Percentiles rank a stretch among this genome's conserved stretches.
Conservation (phyloP, 1,284 basidiomycete genomes). For the Pseudomicrostroma phylloplanum region DNA sequence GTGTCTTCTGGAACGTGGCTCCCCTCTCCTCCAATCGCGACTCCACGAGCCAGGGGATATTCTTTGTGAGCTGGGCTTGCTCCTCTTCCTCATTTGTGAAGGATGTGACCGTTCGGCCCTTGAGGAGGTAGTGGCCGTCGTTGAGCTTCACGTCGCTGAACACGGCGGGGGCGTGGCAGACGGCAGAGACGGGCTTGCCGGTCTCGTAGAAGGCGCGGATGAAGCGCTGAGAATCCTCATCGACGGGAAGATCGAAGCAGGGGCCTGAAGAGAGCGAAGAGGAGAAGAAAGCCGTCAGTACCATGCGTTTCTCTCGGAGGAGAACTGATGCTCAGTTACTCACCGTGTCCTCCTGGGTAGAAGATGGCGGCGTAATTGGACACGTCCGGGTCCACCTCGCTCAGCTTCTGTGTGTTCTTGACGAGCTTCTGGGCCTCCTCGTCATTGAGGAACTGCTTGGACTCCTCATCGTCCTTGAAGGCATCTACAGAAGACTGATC, state of each 20-base stretch:
- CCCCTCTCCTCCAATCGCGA: constrained; percentile 61
- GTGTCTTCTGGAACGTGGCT: constrained; percentile 57
- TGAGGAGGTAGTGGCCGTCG: constrained; percentile 52
- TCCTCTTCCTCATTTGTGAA: constrained; percentile 70
- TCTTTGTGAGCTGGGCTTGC: constrained; percentile 50
- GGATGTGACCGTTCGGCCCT: constrained; percentile 60
- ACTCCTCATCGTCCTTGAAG: constrained; percentile 58
- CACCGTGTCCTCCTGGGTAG: constrained; percentile 63
- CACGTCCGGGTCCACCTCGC: constrained; percentile 59
- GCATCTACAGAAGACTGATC: constrained; percentile 62
- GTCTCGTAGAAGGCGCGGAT: constrained; percentile 35
- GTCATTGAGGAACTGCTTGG: constrained; percentile 63
- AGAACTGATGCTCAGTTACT: neutral
- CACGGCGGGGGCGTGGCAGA: constrained; percentile 37
- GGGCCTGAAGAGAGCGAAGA: constrained; percentile 11
- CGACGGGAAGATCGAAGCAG: constrained; percentile 36
- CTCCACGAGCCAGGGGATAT: constrained; percentile 68
- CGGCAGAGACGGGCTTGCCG: constrained; percentile 31
- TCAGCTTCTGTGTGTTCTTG: constrained; percentile 60
- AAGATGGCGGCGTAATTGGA: constrained; percentile 65
- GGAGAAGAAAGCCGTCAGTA: neutral
- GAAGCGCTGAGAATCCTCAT: constrained; percentile 26
- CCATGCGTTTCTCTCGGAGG: neutral
- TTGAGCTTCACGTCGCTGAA: constrained; percentile 37
- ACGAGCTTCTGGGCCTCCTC: constrained; percentile 57